phyloP scores from a whole-genome alignment of 305 asterid genomes.

The Fraxinus floribunda region DNA sequence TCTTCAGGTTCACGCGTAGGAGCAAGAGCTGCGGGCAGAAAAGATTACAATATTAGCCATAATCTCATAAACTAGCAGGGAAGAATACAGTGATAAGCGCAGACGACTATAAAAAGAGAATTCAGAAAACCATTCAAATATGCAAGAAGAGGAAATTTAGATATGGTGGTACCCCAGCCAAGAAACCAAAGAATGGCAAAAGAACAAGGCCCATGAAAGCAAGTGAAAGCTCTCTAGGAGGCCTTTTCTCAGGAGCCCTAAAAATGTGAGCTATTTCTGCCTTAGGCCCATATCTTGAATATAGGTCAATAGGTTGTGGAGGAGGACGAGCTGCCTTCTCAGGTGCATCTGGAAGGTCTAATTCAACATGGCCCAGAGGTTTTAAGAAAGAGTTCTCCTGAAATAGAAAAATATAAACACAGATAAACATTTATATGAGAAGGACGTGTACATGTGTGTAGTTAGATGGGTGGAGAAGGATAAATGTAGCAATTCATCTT shows the following conservation, averaged over 20 bases:
- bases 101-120: background rate
- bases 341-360: slow-evolving; percentile 90
- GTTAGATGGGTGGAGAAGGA: background rate
- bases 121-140: background rate
- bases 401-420: slow-evolving; percentile 27
- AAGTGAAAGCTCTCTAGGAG: slow-evolving; percentile 76
- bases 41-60: slow-evolving; percentile 7
- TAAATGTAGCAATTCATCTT: slow-evolving; percentile 15
- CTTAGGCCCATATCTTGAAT: slow-evolving; percentile 82
- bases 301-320: slow-evolving; percentile 57
- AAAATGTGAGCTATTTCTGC: slow-evolving; percentile 87
- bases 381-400: slow-evolving; percentile 94
- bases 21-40: slow-evolving; percentile 52
- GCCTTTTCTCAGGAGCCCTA: slow-evolving; percentile 82
- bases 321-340: slow-evolving; percentile 96
- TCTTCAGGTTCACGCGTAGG: slow-evolving; percentile 80
- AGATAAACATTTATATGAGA: background rate
- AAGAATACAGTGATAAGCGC: background rate
- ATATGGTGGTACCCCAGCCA: slow-evolving; percentile 67
- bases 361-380: slow-evolving; percentile 66
- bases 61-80: background rate
- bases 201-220: slow-evolving; percentile 74
- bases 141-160: slow-evolving; percentile 13
- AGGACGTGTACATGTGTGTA: background rate
- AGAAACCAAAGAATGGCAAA: slow-evolving; percentile 75